Base-by-base conservation (phyloP, 495 filamentous ascomycete species). In the Peziza echinospora region DNA sequence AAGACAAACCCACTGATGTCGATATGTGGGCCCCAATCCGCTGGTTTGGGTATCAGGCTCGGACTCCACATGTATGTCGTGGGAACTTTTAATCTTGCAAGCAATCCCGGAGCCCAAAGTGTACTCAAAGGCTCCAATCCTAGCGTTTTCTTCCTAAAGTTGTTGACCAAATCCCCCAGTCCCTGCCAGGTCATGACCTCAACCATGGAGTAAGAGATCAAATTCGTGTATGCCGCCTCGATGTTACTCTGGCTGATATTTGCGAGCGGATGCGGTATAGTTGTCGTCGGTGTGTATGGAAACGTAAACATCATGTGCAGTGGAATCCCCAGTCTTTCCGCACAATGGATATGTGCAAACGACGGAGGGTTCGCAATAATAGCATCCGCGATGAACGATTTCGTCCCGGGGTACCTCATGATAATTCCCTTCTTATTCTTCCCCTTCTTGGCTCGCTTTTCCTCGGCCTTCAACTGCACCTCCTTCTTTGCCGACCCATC, bases 191-290 rank as follows among this genome's bases (percentile, higher is more conserved):
- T 69, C 71, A 78, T 72, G 71, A 75, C 72, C 52, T 79, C 75
- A 11, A 78, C 77, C 26, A 83, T 62, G 1, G 78, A 72, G 54
- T 83, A 84, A 8, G 71, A 73, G 45, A 83, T 73, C 51, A 82
- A 81, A 62, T 84, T 84, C 5, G 76, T 72, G 48, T 76, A 76
- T 43, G 63, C 67, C 6, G 67, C 63, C 46, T 76, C 71, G 2
- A 75, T 67, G 53, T 79, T 77, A 11, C 66, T 67, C 28, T 67
- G 71, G 46, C 73, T 71, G 41, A 82, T 72, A 51, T 75, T 81
- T 26, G 78, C 79, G 23, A 84, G 62, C 3, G 79, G 78, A 52
- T 84, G 79, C 1, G 79, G 77, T 50, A 83, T 82, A 5, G 71
- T 68, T 47, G 70, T 69, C 0, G 78, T 83, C 0, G 76, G 72